Percentiles rank a stretch among this genome's conserved stretches.
Conservation (phyloP, 306 rosid species). For the Prinsepia uniflora region DNA sequence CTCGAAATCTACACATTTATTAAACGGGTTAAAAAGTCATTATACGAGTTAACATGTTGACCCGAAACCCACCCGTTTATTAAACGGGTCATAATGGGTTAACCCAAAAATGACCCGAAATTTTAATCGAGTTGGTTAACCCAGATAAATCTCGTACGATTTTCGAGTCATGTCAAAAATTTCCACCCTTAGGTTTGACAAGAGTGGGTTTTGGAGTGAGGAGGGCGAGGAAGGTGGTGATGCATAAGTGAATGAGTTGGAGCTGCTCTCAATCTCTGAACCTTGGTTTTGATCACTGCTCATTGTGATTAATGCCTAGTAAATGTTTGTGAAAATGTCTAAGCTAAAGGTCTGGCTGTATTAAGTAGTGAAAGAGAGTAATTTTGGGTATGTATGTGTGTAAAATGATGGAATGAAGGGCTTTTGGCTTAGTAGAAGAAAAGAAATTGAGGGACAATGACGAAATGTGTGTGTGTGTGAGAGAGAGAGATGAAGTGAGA, state of each 20-base stretch:
- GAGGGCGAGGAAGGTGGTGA: conserved; percentile 22
- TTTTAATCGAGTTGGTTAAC: no score
- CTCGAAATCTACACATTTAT: no score
- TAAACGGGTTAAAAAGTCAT: no score
- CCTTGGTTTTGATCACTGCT: background rate
- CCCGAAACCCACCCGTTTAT: no score
- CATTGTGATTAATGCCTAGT: background rate
- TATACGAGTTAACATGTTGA: no score
- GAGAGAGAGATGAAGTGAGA: conserved; percentile 15
- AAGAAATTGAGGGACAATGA: conserved; percentile 23
- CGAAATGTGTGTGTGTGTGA: background rate
- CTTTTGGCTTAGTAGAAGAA: background rate
- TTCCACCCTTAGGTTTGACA: no score
- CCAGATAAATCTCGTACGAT: no score
- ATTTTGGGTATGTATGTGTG: no score
- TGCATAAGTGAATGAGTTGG: conserved; percentile 3
- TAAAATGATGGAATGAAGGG: no score
- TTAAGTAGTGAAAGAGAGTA: background rate
- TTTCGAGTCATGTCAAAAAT: no score
- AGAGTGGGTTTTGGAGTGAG: background rate
- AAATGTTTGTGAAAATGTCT: background rate
- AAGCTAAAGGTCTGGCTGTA: background rate
- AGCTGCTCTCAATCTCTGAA: conserved; percentile 18
- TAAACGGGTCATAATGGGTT: no score
- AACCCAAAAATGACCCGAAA: no score